A percentile compares a stretch with the other conserved stretches of the same genome.
Evolutionary conservation across 2,329 filamentous ascomycete species (phyloP).

Genomic region (Talaromyces sp.): DNA sequence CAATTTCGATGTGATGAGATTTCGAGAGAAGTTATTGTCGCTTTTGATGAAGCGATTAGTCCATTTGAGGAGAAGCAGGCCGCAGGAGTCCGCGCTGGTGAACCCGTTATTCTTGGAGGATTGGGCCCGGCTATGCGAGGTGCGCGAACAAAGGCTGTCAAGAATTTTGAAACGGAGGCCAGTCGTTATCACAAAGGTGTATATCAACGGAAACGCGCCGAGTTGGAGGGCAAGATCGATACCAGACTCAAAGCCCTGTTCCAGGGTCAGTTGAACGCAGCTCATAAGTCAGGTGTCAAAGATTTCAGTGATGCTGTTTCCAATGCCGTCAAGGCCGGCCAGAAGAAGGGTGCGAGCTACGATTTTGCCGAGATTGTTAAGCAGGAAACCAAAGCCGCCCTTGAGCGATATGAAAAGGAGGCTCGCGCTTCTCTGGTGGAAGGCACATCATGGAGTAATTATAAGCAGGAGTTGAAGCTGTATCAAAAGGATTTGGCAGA

Average conservation of each 20-base stretch:
- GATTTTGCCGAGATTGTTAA: constrained; percentile 95
- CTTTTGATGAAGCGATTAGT: constrained; percentile 76
- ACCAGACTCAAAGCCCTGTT: constrained; percentile 84
- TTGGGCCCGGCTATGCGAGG: constrained; percentile 71
- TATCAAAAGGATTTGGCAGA: constrained; percentile 91
- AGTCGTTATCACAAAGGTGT: constrained; percentile 97
- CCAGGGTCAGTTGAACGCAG: constrained; percentile 80
- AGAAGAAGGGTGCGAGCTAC: constrained; percentile 86
- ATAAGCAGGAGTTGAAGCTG: constrained; percentile 72
- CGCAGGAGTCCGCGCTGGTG: constrained; percentile 70
- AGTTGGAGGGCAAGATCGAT: constrained; percentile 85
- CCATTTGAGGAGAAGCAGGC: constrained; percentile 86
- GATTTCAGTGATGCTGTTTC: constrained; percentile 86
- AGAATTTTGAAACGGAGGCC: constrained; percentile 84
- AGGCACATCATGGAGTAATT: constrained; percentile 83
- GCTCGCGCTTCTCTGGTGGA: constrained; percentile 73
- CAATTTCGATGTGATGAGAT: constrained; percentile 99
- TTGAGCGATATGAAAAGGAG: constrained; percentile 73
- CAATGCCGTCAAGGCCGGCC: constrained; percentile 82
- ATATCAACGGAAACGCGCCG: constrained; percentile 78
- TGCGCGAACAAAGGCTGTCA: constrained; percentile 70
- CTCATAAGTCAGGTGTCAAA: constrained; percentile 81
- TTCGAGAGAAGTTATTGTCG: constrained; percentile 77
- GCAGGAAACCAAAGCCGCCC: constrained; percentile 73
- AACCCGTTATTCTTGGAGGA: constrained; percentile 68